Conservation (phyloP, 495 filamentous ascomycete species). For the Penicillium goetzii region DNA sequence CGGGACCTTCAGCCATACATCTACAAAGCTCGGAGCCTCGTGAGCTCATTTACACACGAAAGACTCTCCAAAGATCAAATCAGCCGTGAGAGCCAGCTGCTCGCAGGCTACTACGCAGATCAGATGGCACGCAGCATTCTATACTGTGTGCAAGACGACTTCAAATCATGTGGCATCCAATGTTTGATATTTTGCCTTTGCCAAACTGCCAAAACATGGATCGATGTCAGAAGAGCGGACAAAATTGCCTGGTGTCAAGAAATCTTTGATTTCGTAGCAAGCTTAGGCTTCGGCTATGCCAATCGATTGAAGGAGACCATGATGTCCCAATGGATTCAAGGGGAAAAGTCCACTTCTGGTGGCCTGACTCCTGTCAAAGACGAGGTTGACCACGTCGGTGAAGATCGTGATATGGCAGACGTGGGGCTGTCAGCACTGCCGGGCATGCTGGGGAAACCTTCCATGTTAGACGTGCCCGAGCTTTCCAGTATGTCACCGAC, state of each 20-base stretch:
- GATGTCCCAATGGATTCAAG: not conserved
- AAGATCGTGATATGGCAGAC: not conserved
- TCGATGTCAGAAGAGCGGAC: not conserved
- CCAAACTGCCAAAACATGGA: not conserved
- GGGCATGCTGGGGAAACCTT: not conserved
- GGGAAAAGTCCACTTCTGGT: not conserved
- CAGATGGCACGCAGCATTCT: not conserved
- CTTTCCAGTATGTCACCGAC: not conserved
- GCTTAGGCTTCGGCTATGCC: not conserved
- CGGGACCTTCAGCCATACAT: not conserved
- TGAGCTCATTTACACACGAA: not conserved
- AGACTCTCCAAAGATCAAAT: not conserved
- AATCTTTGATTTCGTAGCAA: not conserved
- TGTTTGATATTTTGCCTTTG: not conserved
- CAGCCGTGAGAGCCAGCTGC: not conserved
- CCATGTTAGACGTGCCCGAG: not conserved
- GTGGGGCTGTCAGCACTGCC: not conserved
- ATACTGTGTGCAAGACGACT: not conserved
- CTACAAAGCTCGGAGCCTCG: not conserved
- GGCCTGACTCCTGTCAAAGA: not conserved
- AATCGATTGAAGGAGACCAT: not conserved
- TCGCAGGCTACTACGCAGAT: not conserved
- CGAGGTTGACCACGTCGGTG: not conserved
- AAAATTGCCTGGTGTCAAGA: conserved; percentile 2
- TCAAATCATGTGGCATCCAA: not conserved